Evolutionary conservation across 345 rosid genomes (phyloP).

Genomic region (Iberis pinnata): DNA sequence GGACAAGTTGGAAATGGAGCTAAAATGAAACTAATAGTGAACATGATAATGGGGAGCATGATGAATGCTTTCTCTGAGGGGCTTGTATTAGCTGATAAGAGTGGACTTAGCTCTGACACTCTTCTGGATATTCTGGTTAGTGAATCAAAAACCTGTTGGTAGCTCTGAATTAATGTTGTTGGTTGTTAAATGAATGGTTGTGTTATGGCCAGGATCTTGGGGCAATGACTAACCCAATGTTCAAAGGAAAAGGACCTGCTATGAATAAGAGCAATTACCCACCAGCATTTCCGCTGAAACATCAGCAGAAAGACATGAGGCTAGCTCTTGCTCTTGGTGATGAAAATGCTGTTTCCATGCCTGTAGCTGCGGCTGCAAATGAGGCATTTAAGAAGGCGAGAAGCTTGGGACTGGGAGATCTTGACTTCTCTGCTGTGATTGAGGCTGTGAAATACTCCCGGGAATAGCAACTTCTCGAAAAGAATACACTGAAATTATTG

Average conservation of each 20-base stretch:
- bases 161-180: background rate
- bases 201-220: slow-evolving; percentile 60
- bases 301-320: slow-evolving; percentile 93
- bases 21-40: slow-evolving; percentile 88
- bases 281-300: slow-evolving; percentile 82
- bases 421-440: slow-evolving; percentile 79
- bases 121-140: slow-evolving; percentile 79
- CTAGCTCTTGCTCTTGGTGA: slow-evolving; percentile 97
- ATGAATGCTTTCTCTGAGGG: slow-evolving; percentile 95
- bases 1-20: slow-evolving; percentile 94
- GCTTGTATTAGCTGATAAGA: slow-evolving; percentile 68
- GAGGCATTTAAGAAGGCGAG: slow-evolving; percentile 97
- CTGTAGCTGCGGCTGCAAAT: slow-evolving; percentile 85
- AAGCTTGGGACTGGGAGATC: slow-evolving; percentile 80
- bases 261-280: slow-evolving; percentile 62
- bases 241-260: slow-evolving; percentile 71
- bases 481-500: too few relatives aligned
- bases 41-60: slow-evolving; percentile 98
- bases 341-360: slow-evolving; percentile 82
- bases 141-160: background rate
- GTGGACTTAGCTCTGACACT: slow-evolving; percentile 62
- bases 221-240: slow-evolving; percentile 75
- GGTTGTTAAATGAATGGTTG: background rate
- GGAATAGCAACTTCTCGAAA: slow-evolving; percentile 21
- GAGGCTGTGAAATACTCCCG: slow-evolving; percentile 51